Evolutionary conservation across 805 yeast genomes (phyloP), one percentile per base, ranked within the genome.

Genomic region (Maudiozyma serrabonitensis): DNA sequence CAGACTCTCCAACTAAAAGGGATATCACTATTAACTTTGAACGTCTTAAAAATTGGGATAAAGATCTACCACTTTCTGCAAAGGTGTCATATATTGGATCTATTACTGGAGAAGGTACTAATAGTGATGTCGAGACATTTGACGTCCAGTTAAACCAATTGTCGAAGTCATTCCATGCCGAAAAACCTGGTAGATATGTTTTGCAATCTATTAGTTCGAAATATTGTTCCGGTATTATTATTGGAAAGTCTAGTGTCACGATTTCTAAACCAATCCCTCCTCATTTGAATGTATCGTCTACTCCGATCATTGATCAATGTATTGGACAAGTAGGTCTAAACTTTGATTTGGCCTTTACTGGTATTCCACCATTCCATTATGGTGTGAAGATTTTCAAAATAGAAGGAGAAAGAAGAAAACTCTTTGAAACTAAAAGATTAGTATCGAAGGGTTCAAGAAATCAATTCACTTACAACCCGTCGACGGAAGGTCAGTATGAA

Each of bases 291-390:
- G 73, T 78, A 15, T 61, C 57, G 26, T 65, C 75, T 2, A 63
- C 64, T 9, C 69, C 91, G 2, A 79, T 91, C 2, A 72, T 80
- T 25, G 98, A 91, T 59, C 79, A 84, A 45, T 93, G 99, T 69
- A 85, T 93, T 31, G 99, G 99, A 0, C 87, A 89, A 43, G 82
- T 88, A 8, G 99, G 97, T 0, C 80, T 89, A 51, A 73, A 75
- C 32, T 88, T 87, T 53, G 86, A 82, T 46, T 72, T 90, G 50
- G 66, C 75, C 0, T 72, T 84, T 46, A 69, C 76, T 5, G 98
- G 99, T 16, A 78, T 81, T 28, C 85, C 95, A 0, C 97, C 98
- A 1, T 93, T 84, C 68, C 75, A 74, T 48, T 73, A 88, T 23
- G 75, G 73, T 40, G 82, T 83, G 52, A 74, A 76, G 42, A 80